phyloP scores from a whole-genome alignment of 225 moss, liverwort and hornwort genomes.

The Ulota crispa region DNA sequence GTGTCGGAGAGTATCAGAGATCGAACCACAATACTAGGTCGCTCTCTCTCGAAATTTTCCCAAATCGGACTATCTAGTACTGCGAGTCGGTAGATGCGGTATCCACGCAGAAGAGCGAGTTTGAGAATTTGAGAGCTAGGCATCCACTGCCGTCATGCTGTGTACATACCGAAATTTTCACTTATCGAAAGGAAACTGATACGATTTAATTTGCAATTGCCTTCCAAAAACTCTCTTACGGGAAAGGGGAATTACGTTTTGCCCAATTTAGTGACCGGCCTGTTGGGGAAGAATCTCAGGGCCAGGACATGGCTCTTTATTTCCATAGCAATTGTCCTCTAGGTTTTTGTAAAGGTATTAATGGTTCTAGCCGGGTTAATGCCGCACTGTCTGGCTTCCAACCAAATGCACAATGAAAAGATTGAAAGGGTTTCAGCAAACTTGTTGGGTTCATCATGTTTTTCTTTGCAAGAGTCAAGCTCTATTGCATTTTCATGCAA shows the following conservation, averaged over 20 bases:
- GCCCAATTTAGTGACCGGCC: neutral
- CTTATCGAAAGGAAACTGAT: neutral
- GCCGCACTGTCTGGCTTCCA: neutral
- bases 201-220: neutral
- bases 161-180: conserved; percentile 1
- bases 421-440: neutral
- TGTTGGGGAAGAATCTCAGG: neutral
- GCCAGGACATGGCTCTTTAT: neutral
- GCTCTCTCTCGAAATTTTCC: neutral
- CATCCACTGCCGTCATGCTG: neutral
- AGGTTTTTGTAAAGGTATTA: neutral
- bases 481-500: neutral
- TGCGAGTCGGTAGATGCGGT: neutral
- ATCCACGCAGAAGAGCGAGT: too few relatives aligned
- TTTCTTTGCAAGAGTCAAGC: neutral
- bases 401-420: neutral
- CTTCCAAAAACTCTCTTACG: too few relatives aligned
- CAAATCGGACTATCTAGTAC: too few relatives aligned
- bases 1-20: neutral
- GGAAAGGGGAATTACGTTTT: neutral
- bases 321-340: neutral
- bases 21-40: conserved; percentile 12
- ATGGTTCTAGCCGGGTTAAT: neutral
- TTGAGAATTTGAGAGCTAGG: conserved; percentile 7
- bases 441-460: neutral